phyloP scores from a whole-genome alignment of 352 stramenopile genomes.

The Phytophthora syringae region DNA sequence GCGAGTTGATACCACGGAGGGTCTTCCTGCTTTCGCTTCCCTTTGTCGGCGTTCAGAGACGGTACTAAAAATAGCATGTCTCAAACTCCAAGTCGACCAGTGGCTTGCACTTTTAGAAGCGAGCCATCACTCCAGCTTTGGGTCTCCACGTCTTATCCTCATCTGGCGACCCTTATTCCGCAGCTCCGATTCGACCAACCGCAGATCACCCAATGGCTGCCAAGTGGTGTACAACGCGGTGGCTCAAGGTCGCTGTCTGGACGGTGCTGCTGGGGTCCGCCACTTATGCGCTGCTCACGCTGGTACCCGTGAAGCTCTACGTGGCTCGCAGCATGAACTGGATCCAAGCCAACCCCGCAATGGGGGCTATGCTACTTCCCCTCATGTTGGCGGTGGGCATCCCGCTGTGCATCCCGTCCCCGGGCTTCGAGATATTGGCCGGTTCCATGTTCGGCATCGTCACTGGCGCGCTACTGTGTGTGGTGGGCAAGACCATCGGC shows the following conservation, averaged over 20 bases:
- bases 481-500: constrained; percentile 66
- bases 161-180: constrained; percentile 20
- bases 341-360: constrained; percentile 55
- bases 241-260: constrained; percentile 33
- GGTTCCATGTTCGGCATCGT: constrained; percentile 71
- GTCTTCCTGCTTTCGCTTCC: constrained; percentile 7
- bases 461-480: constrained; percentile 54
- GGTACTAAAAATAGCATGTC: constrained; percentile 31
- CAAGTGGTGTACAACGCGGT: constrained; percentile 21
- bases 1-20: constrained; percentile 3
- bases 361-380: constrained; percentile 58
- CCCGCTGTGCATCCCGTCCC: constrained; percentile 69
- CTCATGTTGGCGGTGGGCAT: constrained; percentile 63
- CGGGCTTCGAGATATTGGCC: constrained; percentile 67
- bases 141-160: constrained; percentile 17
- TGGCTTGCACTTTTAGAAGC: no score
- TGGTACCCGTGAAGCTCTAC: constrained; percentile 57
- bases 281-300: constrained; percentile 27
- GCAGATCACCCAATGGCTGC: constrained; percentile 15
- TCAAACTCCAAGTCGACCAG: constrained; percentile 8
- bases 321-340: constrained; percentile 39
- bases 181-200: constrained; percentile 21
- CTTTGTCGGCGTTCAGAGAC: constrained; percentile 11
- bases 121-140: constrained; percentile 31
- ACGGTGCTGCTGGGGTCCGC: constrained; percentile 13